A percentile compares a stretch with the other conserved stretches of the same genome.
phyloP scores from a whole-genome alignment of 2,329 filamentous ascomycete genomes.

The Ophiocordyceps camponoti-saundersi region DNA sequence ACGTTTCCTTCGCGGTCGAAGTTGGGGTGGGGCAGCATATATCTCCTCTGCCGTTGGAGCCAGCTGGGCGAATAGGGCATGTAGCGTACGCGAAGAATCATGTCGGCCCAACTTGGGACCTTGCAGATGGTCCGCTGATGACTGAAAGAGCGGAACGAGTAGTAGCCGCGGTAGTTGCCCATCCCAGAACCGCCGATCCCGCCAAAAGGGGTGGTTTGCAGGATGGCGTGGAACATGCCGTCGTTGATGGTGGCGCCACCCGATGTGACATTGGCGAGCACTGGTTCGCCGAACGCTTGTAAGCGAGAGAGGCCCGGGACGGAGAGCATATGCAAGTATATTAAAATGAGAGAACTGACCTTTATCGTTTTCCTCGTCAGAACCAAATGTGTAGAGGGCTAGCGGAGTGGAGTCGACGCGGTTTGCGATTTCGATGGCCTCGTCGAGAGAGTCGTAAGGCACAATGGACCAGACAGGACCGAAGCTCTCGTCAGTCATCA shows the following conservation, averaged over 20 bases:
- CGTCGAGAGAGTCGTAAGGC: slow-evolving; percentile 61
- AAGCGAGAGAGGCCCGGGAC: neutral
- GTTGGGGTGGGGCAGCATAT: slow-evolving; percentile 31
- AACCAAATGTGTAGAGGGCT: slow-evolving; percentile 72
- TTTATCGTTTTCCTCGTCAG: slow-evolving; percentile 58
- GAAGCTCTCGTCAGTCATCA: slow-evolving; percentile 76
- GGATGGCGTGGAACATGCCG: slow-evolving; percentile 23
- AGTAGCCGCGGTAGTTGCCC: slow-evolving; percentile 30
- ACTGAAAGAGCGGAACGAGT: slow-evolving; percentile 26
- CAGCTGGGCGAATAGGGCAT: slow-evolving; percentile 38
- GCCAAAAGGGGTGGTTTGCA: slow-evolving; percentile 27
- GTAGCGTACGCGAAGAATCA: slow-evolving; percentile 49
- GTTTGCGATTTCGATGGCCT: slow-evolving; percentile 72
- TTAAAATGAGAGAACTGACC: slow-evolving; percentile 23
- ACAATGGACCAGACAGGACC: slow-evolving; percentile 81
- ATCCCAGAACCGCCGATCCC: slow-evolving; percentile 30
- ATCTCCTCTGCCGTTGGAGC: slow-evolving; percentile 24
- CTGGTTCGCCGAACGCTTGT: slow-evolving; percentile 6
- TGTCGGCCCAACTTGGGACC: slow-evolving; percentile 19
- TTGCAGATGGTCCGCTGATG: slow-evolving; percentile 20
- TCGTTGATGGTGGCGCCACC: slow-evolving; percentile 36
- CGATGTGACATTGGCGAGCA: slow-evolving; percentile 21
- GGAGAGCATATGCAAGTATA: neutral
- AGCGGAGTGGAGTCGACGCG: slow-evolving; percentile 69
- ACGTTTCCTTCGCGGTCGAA: slow-evolving; percentile 44